Conservation (phyloP, 495 filamentous ascomycete genomes). For the Trypethelium eluteriae region DNA sequence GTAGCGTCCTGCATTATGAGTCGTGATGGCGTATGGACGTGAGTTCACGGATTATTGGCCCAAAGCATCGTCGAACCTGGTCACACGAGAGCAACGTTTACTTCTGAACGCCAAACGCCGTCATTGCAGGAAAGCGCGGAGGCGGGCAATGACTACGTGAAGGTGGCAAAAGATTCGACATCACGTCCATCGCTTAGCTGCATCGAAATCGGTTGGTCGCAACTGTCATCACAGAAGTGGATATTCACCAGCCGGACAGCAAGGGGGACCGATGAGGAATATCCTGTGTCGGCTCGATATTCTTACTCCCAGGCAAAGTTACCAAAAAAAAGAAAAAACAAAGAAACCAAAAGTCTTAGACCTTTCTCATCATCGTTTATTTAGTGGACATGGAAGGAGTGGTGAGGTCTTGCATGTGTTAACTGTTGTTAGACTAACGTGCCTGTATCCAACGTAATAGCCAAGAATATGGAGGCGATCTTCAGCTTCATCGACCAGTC, state of each 20-base stretch:
- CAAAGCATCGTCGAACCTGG: not conserved
- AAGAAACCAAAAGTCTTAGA: too few species aligned
- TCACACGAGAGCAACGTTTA: conserved; percentile 10
- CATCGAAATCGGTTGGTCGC: not conserved
- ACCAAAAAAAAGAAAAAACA: too few species aligned
- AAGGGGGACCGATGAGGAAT: not conserved
- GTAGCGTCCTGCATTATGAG: conserved; percentile 7
- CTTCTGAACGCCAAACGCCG: conserved; percentile 7
- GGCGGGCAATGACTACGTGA: conserved; percentile 3
- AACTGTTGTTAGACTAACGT: not conserved
- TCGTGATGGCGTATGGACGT: not conserved
- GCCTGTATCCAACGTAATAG: not conserved
- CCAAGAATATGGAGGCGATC: not conserved
- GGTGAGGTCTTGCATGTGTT: too few species aligned
- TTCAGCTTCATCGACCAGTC: not conserved
- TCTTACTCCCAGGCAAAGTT: too few species aligned
- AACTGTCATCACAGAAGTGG: not conserved
- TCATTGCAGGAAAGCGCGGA: conserved; percentile 7
- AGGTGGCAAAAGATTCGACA: not conserved
- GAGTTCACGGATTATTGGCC: not conserved
- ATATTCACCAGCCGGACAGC: not conserved
- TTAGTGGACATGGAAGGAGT: too few species aligned
- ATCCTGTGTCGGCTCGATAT: too few species aligned
- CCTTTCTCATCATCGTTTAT: too few species aligned
- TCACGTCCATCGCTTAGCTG: conserved; percentile 10